phyloP scores from a whole-genome alignment of 768 basidiomycete genomes.

The Kwoniella sp. region DNA sequence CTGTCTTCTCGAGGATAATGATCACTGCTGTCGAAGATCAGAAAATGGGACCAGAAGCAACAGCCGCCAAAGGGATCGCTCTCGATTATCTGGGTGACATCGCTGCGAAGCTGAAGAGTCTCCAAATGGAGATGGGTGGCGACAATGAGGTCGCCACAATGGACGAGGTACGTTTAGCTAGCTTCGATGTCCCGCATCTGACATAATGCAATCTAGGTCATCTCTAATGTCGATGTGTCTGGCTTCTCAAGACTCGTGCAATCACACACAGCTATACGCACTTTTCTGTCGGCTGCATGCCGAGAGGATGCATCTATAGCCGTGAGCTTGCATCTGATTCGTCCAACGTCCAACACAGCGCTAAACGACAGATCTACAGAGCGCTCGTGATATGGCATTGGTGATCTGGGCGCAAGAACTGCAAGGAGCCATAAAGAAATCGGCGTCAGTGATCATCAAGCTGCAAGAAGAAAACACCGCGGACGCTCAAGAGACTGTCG shows the following conservation, averaged over 20 bases:
- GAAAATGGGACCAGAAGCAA: slow-evolving; percentile 67
- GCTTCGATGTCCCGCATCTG: no score
- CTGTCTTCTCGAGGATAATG: slow-evolving; percentile 79
- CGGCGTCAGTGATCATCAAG: slow-evolving; percentile 56
- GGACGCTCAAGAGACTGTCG: slow-evolving; percentile 24
- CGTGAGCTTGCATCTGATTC: slow-evolving; percentile 17
- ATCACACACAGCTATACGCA: slow-evolving; percentile 18
- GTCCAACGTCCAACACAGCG: slow-evolving; percentile 23
- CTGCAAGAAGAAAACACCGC: slow-evolving; percentile 46
- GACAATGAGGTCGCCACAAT: slow-evolving; percentile 52
- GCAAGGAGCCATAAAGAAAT: slow-evolving; percentile 62
- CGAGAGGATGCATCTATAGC: slow-evolving; percentile 25
- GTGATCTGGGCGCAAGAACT: slow-evolving; percentile 79
- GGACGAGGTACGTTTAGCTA: slow-evolving; percentile 66
- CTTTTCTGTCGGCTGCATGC: slow-evolving; percentile 17
- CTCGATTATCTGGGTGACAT: slow-evolving; percentile 93
- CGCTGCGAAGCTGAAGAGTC: slow-evolving; percentile 63
- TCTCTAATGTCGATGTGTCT: slow-evolving; percentile 19
- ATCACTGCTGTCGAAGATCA: slow-evolving; percentile 77
- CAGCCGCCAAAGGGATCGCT: slow-evolving; percentile 80
- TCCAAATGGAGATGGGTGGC: slow-evolving; percentile 38
- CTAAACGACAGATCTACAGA: slow-evolving; percentile 46
- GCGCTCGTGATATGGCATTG: slow-evolving; percentile 67
- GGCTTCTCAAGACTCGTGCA: slow-evolving; percentile 2
- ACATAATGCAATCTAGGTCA: slow-evolving; percentile 56